Percentiles rank a stretch among this genome's conserved stretches.
Conservation (phyloP, 1,284 basidiomycete species). For the Kwoniella shivajii region DNA sequence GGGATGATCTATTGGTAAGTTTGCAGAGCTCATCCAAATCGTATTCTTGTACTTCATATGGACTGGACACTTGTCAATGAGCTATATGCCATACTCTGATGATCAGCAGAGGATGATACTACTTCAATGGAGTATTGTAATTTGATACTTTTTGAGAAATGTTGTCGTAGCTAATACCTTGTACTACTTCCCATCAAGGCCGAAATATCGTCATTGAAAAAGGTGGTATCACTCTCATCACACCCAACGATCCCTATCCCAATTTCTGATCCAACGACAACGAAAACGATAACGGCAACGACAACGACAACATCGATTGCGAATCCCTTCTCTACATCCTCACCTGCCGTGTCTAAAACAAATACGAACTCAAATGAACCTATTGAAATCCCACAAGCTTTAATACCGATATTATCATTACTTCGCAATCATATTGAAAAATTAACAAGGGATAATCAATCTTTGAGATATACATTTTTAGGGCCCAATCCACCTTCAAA, state of each 20-base stretch:
- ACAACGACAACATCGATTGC: constrained; percentile 9
- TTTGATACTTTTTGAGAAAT: neutral
- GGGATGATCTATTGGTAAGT: constrained; percentile 36
- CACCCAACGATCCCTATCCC: constrained; percentile 20
- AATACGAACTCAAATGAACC: constrained; percentile 1
- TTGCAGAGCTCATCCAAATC: neutral
- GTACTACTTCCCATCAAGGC: too few species aligned
- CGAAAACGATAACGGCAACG: constrained; percentile 17
- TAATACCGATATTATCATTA: constrained; percentile 36
- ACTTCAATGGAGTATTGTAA: neutral
- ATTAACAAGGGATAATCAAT: constrained; percentile 46
- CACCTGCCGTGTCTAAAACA: neutral
- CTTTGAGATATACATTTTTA: constrained; percentile 48
- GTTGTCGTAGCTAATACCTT: neutral
- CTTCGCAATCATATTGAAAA: constrained; percentile 43
- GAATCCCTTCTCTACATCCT: neutral
- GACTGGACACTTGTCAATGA: too few species aligned
- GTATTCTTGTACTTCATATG: neutral
- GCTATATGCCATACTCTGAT: too few species aligned
- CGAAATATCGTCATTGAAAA: constrained; percentile 21
- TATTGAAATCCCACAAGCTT: constrained; percentile 33
- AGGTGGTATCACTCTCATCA: constrained; percentile 16
- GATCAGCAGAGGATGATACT: neutral
- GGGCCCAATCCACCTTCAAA: constrained; percentile 20
- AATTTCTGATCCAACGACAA: neutral